Evolutionary conservation across 352 stramenopile genomes (phyloP).

Genomic region (Phytophthora ohioensis): DNA sequence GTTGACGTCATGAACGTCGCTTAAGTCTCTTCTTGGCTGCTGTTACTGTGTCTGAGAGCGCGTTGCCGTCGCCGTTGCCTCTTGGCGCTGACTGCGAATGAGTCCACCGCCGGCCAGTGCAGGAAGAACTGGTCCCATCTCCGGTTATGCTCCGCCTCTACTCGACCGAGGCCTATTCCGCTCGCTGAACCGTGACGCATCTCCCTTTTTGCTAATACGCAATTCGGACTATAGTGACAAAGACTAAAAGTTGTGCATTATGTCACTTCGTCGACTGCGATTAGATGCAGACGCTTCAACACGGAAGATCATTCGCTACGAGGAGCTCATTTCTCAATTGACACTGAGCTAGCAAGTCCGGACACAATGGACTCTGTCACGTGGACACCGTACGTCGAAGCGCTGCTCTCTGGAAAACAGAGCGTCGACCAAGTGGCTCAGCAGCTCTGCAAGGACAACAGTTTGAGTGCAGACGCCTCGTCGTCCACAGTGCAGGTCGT

Average conservation of each 20-base stretch:
- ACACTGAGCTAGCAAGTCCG: not conserved
- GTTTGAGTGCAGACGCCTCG: conserved; percentile 18
- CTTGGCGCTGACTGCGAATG: conserved; percentile 6
- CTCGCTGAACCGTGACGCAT: not conserved
- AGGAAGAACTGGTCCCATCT: conserved; percentile 33
- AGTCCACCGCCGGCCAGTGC: conserved; percentile 14
- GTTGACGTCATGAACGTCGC: conserved; percentile 24
- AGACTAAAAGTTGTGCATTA: conserved; percentile 6
- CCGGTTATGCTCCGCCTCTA: conserved; percentile 26
- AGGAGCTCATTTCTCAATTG: conserved; percentile 3
- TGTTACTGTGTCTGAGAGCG: not conserved
- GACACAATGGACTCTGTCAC: conserved; percentile 29
- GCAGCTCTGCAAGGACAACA: conserved; percentile 46
- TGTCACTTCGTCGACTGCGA: conserved; percentile 11
- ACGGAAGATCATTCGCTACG: not conserved
- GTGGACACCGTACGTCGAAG: conserved; percentile 40
- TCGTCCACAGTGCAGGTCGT: conserved; percentile 33
- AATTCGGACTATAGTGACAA: not conserved
- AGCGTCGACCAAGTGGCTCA: conserved; percentile 32
- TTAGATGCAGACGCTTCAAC: conserved; percentile 25
- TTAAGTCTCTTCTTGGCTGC: not conserved
- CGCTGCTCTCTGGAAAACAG: conserved; percentile 21
- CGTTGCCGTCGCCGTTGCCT: not conserved
- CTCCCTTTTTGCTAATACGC: not conserved
- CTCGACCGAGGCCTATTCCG: conserved; percentile 17